Conservation (phyloP, 805 yeast species). For the Yueomyces sinensis region DNA sequence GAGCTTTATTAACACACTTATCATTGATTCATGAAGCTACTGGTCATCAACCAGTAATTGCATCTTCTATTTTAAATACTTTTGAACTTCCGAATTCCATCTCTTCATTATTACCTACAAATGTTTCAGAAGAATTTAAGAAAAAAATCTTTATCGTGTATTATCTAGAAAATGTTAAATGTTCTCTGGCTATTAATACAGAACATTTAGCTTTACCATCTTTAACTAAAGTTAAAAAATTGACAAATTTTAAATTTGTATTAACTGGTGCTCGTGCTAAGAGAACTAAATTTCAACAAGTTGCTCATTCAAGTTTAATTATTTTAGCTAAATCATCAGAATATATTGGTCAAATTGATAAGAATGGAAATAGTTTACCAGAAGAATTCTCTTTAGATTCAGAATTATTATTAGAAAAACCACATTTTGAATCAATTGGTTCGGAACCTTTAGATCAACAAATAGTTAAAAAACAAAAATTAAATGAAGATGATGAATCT, state of each 20-base stretch:
- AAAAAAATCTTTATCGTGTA: conserved; percentile 33
- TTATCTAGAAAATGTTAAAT: conserved; percentile 57
- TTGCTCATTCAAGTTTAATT: conserved; percentile 58
- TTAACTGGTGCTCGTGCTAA: conserved; percentile 84
- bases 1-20: conserved; percentile 51
- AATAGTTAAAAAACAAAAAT: conserved; percentile 24
- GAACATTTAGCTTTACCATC: conserved; percentile 49
- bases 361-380: conserved; percentile 24
- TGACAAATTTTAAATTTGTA: conserved; percentile 48
- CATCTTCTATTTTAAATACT: conserved; percentile 21
- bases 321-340: conserved; percentile 49
- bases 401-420: conserved; percentile 66
- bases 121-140: conserved; percentile 20
- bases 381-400: conserved; percentile 54
- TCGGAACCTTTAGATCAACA: conserved; percentile 32
- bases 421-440: conserved; percentile 51
- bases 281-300: conserved; percentile 70
- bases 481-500: conserved; percentile 22
- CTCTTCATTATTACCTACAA: conserved; percentile 12
- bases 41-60: conserved; percentile 28
- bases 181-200: conserved; percentile 45
- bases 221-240: conserved; percentile 39
- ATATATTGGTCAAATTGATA: conserved; percentile 6
- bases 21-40: conserved; percentile 54
- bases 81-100: conserved; percentile 18